These are phyloP conservation scores for Phragmites australis DNA, from an alignment of 176 grass and related monocot genomes.

Conservation along the genomic window DNA sequence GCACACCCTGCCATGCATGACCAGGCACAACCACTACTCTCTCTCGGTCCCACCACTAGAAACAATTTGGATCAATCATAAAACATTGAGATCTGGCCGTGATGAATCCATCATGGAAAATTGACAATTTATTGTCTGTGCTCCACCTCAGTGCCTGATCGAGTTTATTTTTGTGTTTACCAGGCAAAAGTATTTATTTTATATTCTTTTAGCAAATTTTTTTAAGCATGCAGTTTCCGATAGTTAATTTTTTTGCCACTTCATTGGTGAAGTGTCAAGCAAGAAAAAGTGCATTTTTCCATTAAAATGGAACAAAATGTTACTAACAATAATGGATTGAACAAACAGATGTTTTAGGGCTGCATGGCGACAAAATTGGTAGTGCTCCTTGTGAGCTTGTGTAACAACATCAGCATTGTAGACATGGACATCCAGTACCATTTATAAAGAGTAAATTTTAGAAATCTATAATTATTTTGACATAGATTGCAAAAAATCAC, in stretches of 20 bases:
- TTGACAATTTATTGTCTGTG: neutral
- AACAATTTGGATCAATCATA: neutral
- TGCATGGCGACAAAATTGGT: neutral
- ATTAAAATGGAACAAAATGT: neutral
- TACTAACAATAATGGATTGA: conserved; percentile 10
- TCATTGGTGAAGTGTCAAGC: no score
- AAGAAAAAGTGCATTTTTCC: no score
- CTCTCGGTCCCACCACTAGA: neutral
- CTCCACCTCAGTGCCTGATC: neutral
- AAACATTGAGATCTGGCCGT: neutral
- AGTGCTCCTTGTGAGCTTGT: conserved; percentile 4
- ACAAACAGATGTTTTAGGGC: neutral
- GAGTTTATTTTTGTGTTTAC: neutral
- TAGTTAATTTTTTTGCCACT: no score
- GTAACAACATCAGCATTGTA: neutral
- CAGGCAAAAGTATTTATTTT: neutral
- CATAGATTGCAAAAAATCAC: no score
- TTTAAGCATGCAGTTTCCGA: no score
- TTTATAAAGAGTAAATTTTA: no score
- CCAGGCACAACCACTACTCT: neutral
- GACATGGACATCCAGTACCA: neutral
- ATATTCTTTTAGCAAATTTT: no score
- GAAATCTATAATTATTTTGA: no score
- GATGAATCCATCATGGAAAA: neutral
- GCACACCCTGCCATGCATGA: neutral